Base-by-base conservation (phyloP, 108 stramenopile genomes). In the Cyclostephanos invisitatus region DNA sequence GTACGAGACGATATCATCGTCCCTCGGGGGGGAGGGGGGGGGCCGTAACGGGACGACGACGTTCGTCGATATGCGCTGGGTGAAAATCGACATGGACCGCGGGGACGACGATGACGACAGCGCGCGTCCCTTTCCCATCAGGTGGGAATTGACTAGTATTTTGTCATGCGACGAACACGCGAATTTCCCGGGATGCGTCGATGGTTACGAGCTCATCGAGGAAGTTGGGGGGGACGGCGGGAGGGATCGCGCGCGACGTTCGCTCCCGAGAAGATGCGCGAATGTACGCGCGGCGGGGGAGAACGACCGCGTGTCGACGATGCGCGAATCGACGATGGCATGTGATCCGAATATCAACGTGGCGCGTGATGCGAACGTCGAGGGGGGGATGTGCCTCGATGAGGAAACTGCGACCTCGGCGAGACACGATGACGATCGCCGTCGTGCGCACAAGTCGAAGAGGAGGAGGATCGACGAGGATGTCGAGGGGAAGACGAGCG, bases 21-120 rank as follows among this genome's bases (percentile, higher is more conserved):
- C 61, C n/a, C 21, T 62, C 21, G 61, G 61, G 15, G 28, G 7
- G 18, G 61, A 37, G 61, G 61, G 61, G 11, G 10, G 10, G 32
- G 32, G 32, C 4, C 32, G 32, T 32, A n/a, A n/a, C 18, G 37
- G 35, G 37, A 38, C 7, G 21, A 18, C 61, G 28, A 21, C 40
- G 12, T 62, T 62, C 18, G 61, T 62, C 21, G 35, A 0, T 2
- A 2, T 62, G 28, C 61, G 18, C 10, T 62, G 36, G 5, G 40
- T 37, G 18, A 62, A 0, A 21, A 37, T 62, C 17, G 38, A 20
- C 35, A 15, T 27, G 22, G 25, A 54, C 25, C 24, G 53, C 25
- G 22, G 11, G 53, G 14, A 54, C 21, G 22, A 17, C 48, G 6
- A 54, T 25, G 22, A n/a, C n/a, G 22, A 8, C 20, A 9, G 7